Evolutionary conservation across 257 asterid genomes (phyloP), one percentile per base, ranked within the genome.

Genomic region (Solanum appendiculatum): DNA sequence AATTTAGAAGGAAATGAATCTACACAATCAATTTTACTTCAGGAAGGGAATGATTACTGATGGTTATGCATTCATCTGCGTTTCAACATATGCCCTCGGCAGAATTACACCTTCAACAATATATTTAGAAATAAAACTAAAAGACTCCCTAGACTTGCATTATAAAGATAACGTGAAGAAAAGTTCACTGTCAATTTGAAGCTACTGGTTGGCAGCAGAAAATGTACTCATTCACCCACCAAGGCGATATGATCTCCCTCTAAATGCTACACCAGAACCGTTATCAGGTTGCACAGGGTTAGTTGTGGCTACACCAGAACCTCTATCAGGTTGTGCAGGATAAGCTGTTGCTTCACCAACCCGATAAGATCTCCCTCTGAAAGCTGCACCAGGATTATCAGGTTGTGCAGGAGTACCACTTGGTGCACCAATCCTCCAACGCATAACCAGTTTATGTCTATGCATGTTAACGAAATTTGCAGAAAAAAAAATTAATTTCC

Each of bases 351-450:
- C 95, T 58, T 94, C 94, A 37, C 93, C 91, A 44, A 94, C 88
- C 27, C 98, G 96, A 90, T 93, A 39, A 31, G 98, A 95, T 91
- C 99, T 92, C 86, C 99, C 99, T 85, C 98, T 91, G 90, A 96
- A 96, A n/a, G 90, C 92, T 44, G 86, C 91, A 68, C 93, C 93
- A n/a, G 93, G 48, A 89, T 90, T 48, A 81, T 81, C 85, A 81
- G 68, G 68, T 48, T 48, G 85, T 29, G 69, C 86, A 78, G 88
- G 51, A 51, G 23, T 84, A 88, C 16, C 69, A 2, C 85, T 27
- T 14, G 97, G 97, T 66, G 93, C 93, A 63, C 98, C 97, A 36
- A 95, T 95, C 91, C 94, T 94, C 95, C 92, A 93, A 87, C 90
- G 93, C 27, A 91, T 91, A 27, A 94, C 98, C 73, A 94, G 82